phyloP scores from a whole-genome alignment of 106 monocot genomes.

The Dactylorhiza incarnata region DNA sequence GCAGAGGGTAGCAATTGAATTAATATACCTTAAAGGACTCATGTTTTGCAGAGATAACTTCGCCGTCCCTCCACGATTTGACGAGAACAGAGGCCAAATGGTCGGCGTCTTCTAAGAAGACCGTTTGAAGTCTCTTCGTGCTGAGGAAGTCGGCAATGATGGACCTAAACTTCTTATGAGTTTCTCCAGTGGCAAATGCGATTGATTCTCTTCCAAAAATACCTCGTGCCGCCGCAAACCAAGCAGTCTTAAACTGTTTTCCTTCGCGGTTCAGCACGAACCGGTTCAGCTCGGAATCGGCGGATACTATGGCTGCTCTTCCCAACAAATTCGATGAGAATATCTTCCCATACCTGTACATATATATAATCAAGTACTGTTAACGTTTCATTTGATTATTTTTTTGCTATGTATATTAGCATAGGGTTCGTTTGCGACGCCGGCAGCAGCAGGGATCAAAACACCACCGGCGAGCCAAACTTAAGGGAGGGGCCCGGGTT shows the following conservation, averaged over 20 bases:
- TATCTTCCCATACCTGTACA: slow-evolving; percentile 27
- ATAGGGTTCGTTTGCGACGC: too few relatives aligned
- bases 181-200: slow-evolving; percentile 22
- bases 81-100: slow-evolving; percentile 16
- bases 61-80: slow-evolving; percentile 16
- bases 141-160: slow-evolving; percentile 30
- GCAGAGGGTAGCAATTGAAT: too few relatives aligned
- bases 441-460: too few relatives aligned
- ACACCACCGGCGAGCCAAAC: too few relatives aligned
- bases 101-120: slow-evolving; percentile 25
- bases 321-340: slow-evolving; percentile 28
- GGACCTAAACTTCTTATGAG: slow-evolving; percentile 37
- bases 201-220: slow-evolving; percentile 30
- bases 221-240: slow-evolving; percentile 8
- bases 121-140: slow-evolving; percentile 12
- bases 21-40: slow-evolving; percentile 31
- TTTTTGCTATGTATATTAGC: too few relatives aligned
- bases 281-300: slow-evolving; percentile 30
- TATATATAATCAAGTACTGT: neutral
- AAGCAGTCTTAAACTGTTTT: slow-evolving; percentile 21
- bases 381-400: too few relatives aligned
- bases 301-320: slow-evolving; percentile 22
- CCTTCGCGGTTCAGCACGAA: slow-evolving; percentile 33
- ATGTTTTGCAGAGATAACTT: slow-evolving; percentile 23
- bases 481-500: too few relatives aligned